These are phyloP conservation scores for Arbutus unedo DNA, from an alignment of 148 eudicot genomes.

Conservation along the genomic window DNA sequence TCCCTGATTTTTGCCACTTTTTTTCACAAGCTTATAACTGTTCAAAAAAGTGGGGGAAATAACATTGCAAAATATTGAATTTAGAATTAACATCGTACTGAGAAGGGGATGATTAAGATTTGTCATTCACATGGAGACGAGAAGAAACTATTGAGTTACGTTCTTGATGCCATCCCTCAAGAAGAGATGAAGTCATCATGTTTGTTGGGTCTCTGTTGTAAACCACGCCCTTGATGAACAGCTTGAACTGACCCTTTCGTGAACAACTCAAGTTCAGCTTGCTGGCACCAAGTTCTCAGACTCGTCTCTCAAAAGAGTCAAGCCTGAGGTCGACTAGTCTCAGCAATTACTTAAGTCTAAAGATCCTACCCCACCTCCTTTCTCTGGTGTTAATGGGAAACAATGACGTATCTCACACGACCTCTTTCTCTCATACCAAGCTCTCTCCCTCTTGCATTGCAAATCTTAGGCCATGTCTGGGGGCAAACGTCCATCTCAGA, in stretches of 20 bases:
- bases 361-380: no score
- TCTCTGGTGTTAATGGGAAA: no score
- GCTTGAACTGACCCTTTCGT: neutral
- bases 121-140: neutral
- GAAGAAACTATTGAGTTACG: neutral
- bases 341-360: no score
- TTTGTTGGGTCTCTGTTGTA: neutral
- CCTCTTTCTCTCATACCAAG: no score
- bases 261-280: neutral
- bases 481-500: no score
- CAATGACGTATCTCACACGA: no score
- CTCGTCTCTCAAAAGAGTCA: neutral
- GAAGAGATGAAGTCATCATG: neutral
- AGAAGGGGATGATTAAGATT: neutral
- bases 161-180: neutral
- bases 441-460: no score
- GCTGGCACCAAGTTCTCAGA: neutral
- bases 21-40: neutral
- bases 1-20: neutral
- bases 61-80: neutral
- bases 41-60: neutral
- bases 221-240: neutral
- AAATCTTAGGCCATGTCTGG: no score
- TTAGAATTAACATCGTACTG: neutral
- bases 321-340: neutral